phyloP scores from a whole-genome alignment of 169 alveolate species.

The Neospora caninum region DNA sequence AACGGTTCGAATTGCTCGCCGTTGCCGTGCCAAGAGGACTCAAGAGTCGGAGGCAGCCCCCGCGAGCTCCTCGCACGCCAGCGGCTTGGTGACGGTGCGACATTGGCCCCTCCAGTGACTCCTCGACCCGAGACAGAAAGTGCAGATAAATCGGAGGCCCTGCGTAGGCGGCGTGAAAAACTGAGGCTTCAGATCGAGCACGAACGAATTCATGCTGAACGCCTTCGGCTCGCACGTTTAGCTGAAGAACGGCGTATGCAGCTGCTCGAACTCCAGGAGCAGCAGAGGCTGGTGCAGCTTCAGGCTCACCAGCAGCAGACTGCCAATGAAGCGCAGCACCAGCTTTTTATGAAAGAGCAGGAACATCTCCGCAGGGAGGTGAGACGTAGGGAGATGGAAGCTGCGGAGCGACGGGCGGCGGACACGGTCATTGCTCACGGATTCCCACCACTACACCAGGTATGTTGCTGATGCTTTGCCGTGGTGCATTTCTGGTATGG shows the following conservation, averaged over 20 bases:
- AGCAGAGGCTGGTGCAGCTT: slow-evolving; percentile 35
- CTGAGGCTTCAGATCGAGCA: slow-evolving; percentile 11
- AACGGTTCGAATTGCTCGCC: background rate
- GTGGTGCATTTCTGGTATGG: no score
- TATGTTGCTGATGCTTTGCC: no score
- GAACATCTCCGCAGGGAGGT: background rate
- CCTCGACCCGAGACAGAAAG: background rate
- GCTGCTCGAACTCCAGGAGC: slow-evolving; percentile 22
- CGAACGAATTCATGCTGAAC: slow-evolving; percentile 33
- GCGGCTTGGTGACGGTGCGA: background rate
- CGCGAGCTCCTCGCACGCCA: no score
- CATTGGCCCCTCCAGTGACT: background rate
- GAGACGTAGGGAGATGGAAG: background rate
- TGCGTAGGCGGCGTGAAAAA: background rate
- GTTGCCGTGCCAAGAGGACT: background rate
- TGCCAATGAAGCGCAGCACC: background rate
- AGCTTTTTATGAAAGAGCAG: background rate
- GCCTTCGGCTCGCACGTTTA: background rate
- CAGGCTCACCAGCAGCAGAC: slow-evolving; percentile 21
- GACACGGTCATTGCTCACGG: no score
- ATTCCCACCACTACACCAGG: no score
- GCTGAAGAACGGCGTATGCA: slow-evolving; percentile 7
- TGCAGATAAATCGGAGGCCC: background rate
- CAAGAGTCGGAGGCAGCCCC: no score
- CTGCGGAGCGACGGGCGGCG: no score